These are phyloP conservation scores for Fusarium sambucinum DNA, from an alignment of 2,329 filamentous ascomycete genomes.

Conservation along the genomic window DNA sequence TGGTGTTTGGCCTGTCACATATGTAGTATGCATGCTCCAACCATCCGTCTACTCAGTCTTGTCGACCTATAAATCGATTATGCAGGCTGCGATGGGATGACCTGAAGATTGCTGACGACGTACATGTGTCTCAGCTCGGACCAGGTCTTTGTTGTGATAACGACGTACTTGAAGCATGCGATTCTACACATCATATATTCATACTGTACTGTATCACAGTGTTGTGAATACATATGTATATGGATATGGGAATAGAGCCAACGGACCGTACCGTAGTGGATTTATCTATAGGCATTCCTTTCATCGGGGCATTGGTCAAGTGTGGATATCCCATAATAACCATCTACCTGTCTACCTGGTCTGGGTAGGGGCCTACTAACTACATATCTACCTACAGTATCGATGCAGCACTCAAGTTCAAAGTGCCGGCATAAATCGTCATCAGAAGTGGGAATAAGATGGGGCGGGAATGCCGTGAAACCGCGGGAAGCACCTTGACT, in stretches of 20 bases:
- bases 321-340: neutral
- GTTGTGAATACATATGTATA: neutral
- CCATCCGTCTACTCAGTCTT: neutral
- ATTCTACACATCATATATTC: conserved; percentile 1
- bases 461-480: conserved; percentile 40
- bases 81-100: conserved; percentile 5
- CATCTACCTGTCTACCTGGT: neutral
- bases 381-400: neutral
- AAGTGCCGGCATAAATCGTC: conserved; percentile 41
- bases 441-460: conserved; percentile 41
- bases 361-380: neutral
- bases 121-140: neutral
- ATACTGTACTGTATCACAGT: neutral
- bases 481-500: conserved; percentile 25
- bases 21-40: neutral
- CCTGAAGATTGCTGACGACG: conserved; percentile 4
- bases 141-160: conserved; percentile 3
- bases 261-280: conserved; percentile 6
- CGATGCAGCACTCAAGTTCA: conserved; percentile 13
- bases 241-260: neutral
- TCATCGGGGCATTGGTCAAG: conserved; percentile 4
- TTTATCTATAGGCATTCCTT: neutral
- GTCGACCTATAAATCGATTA: conserved; percentile 2
- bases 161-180: neutral
- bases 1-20: neutral